Evolutionary conservation across 2,329 filamentous ascomycete genomes (phyloP), one percentile per base, ranked within the genome.

Genomic region (Incumbomyces delicatus): DNA sequence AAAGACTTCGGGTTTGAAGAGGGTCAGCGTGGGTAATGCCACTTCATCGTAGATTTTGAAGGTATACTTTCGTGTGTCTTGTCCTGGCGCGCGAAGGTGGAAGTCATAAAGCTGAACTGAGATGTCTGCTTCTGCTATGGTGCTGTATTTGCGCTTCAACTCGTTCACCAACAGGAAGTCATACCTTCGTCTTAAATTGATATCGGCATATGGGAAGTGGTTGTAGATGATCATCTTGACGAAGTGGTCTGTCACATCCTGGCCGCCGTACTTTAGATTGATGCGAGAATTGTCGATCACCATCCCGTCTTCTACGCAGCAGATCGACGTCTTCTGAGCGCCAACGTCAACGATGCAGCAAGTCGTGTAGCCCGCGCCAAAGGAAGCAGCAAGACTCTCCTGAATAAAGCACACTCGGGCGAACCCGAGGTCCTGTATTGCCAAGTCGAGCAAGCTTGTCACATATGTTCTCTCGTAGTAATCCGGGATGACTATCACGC

Each of bases 31-130:
- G 0, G 92, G 85, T n/a, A 98, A 74, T 57, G 94, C 86, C 17
- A 94, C 85, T 64, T 96, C 92, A 57, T 98, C 92, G 60, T 96
- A 98, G 1, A 86, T 89, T 72, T 96, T 96, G 74, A 95, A 96
- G 34, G 81, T 79, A 66, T 94, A 96, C 66, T 95, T 95, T 53
- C 82, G 78, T 1, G 92, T 98, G 43, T 92, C 83, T 61, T 95
- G 82, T 44, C 87, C 88, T 1, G 86, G 83, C 8, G 86, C 85
- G 22, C 92, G 83, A 13, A 98, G 77, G 63, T 96, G 87, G 61
- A 96, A 96, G 58, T 94, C 83, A 67, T 80, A 87, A 2, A 87
- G 75, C 65, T 94, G 87, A 3, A 95, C 88, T 11, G 84, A 89
- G 45, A 98, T 85, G 52, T 90, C 85, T 7, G 82, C 81, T 63